Evolutionary conservation across 192 early-diverging fungal genomes (phyloP).

Genomic region (Cetraspora pellucida): DNA sequence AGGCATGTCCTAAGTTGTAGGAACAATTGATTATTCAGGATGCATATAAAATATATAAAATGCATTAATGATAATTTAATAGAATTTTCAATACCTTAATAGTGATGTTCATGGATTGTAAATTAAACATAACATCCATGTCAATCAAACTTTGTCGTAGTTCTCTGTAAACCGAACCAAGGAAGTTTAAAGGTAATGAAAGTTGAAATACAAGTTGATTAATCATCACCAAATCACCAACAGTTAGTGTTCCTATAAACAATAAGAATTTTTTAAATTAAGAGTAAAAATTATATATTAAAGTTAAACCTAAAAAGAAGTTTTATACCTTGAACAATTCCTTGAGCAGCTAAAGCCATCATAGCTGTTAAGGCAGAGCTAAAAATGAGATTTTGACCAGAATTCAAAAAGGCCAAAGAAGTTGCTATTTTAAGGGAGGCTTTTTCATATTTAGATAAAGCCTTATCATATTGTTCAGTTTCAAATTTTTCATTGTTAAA

Average conservation of each 20-base stretch:
- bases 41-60: neutral
- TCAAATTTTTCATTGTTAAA: slow-evolving; percentile 94
- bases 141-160: slow-evolving; percentile 92
- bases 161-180: slow-evolving; percentile 98
- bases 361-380: slow-evolving; percentile 87
- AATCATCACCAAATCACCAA: slow-evolving; percentile 98
- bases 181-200: slow-evolving; percentile 94
- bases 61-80: neutral
- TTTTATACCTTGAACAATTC: slow-evolving; percentile 68
- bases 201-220: slow-evolving; percentile 99
- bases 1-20: slow-evolving; percentile 50
- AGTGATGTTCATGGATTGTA: slow-evolving; percentile 59
- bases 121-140: slow-evolving; percentile 95
- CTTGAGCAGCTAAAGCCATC: slow-evolving; percentile 96
- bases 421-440: slow-evolving; percentile 90
- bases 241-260: slow-evolving; percentile 72
- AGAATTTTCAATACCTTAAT: slow-evolving; percentile 34
- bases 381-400: slow-evolving; percentile 95
- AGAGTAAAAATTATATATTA: neutral
- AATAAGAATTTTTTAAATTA: neutral
- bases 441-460: slow-evolving; percentile 88
- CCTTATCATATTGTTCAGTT: slow-evolving; percentile 82
- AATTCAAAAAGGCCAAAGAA: slow-evolving; percentile 83
- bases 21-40: neutral
- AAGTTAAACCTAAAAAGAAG: neutral